Percentiles rank a stretch among this genome's conserved stretches.
Conservation (phyloP, 441 rosid genomes). For the Gossypium lobatum region DNA sequence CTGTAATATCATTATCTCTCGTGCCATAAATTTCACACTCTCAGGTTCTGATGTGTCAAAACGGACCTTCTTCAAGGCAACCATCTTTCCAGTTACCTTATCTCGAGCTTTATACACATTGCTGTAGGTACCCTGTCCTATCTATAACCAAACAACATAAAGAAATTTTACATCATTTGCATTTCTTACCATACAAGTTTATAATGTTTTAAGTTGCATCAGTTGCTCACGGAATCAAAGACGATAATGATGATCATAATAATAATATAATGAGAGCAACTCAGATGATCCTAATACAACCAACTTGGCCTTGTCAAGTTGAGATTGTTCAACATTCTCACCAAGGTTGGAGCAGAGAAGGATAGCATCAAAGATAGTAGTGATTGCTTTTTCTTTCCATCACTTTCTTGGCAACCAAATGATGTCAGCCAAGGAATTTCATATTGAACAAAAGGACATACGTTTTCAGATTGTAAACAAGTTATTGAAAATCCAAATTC, state of each 20-base stretch:
- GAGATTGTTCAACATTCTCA: not conserved
- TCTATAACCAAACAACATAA: constrained; percentile 30
- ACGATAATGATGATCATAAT: not conserved
- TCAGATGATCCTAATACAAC: not conserved
- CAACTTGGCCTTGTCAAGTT: not conserved
- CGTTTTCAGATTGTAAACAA: not conserved
- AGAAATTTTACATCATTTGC: not conserved
- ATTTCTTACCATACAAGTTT: not conserved
- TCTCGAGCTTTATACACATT: constrained; percentile 76
- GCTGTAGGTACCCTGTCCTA: constrained; percentile 80
- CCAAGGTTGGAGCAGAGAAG: not conserved
- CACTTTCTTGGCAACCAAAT: not conserved
- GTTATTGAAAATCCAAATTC: not conserved
- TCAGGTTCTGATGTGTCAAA: constrained; percentile 61
- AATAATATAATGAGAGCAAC: not conserved
- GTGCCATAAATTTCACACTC: constrained; percentile 69
- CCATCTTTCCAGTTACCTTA: constrained; percentile 52
- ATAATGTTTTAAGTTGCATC: not conserved
- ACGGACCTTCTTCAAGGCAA: constrained; percentile 70
- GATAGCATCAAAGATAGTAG: not conserved
- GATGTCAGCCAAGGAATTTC: not conserved
- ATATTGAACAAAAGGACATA: not conserved
- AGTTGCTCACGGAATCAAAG: not conserved
- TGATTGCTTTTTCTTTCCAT: not conserved
- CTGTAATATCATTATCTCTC: constrained; percentile 63